Base-by-base conservation (phyloP, 257 asterid genomes). In the Jasminum sambac region DNA sequence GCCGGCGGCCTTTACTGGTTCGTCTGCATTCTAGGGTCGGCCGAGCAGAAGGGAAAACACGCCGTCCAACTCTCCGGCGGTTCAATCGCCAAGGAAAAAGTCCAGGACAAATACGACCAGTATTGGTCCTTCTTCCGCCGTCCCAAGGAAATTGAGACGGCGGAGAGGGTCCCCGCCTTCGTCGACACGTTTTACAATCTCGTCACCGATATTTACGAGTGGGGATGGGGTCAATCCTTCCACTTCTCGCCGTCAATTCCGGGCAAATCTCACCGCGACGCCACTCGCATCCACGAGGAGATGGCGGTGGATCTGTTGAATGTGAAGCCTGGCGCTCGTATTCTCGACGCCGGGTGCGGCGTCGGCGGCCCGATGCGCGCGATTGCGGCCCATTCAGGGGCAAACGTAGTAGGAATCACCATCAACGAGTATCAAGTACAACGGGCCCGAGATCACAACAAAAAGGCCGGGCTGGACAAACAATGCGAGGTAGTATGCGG, bases 211-310 rank as follows among this genome's bases (percentile, higher is more conserved):
- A 88, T 90, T 44, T 90, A 90, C 78, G 96, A 90, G 62, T 90
- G 95, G 96, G 96, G 95, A 0, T 90, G 96, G 96, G 96, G 96
- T 24, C 95, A 90, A 34, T 85, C 95, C 1, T 90, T 90, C 78
- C 96, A 90, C 52, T 88, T 90, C 63, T 86, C 95, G 11, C 96
- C 96, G 0, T 68, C 91, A 5, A 21, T 89, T 9, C 89, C 87
- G 0, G 95, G 95, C 0, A 85, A 85, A 64, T 90, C 96, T 1
- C 81, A 90, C 80, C 88, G 84, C 4, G 96, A 84, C 0, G 95
- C 96, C 64, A 90, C 95, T 34, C 87, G 88, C 59, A 25, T 83
- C 81, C 96, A 88, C 82, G 96, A 90, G 71, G 92, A 88, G 69
- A 83, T 72, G 90, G 96, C 92, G 9, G 95, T 86, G 62, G 96